Conservation (phyloP, 75 land plant species). For the Cryptomeria japonica region DNA sequence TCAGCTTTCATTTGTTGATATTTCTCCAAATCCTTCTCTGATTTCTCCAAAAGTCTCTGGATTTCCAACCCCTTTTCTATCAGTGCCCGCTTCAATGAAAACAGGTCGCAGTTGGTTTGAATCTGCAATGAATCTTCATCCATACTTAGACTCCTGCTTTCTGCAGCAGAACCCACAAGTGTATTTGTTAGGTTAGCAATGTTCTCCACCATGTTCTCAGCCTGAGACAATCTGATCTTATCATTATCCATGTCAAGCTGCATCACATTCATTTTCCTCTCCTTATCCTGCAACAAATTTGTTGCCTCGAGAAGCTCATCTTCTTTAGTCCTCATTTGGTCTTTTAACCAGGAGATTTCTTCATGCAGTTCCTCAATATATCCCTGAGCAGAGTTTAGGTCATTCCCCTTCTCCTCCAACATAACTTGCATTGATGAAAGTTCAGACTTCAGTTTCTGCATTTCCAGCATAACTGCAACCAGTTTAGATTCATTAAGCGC, state of each 20-base stretch:
- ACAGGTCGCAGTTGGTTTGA: conserved; percentile 23
- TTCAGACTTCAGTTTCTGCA: conserved; percentile 37
- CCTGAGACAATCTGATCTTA: conserved; percentile 29
- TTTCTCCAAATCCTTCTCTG: conserved; percentile 1
- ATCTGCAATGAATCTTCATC: conserved; percentile 17
- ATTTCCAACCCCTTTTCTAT: conserved; percentile 33
- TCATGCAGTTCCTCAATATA: conserved; percentile 28
- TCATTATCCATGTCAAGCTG: conserved; percentile 20
- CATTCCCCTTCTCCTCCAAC: conserved; percentile 26
- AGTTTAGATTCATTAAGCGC: conserved; percentile 45
- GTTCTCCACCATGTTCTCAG: conserved; percentile 31
- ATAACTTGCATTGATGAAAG: conserved; percentile 17
- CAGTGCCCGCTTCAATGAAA: conserved; percentile 31
- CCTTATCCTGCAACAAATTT: conserved; percentile 23
- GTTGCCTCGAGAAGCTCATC: conserved; percentile 28
- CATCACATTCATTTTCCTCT: conserved; percentile 21
- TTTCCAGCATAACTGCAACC: conserved; percentile 34
- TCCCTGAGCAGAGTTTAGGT: conserved; percentile 27
- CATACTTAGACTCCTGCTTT: conserved; percentile 10
- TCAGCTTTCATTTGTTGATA: conserved; percentile 20
- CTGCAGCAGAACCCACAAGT: conserved; percentile 26
- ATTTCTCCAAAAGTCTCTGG: conserved; percentile 11
- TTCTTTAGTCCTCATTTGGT: conserved; percentile 29
- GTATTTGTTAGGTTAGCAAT: conserved; percentile 29
- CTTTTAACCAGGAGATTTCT: conserved; percentile 30